phyloP scores from a whole-genome alignment of 805 yeast species.

The Alloascoidea africana region DNA sequence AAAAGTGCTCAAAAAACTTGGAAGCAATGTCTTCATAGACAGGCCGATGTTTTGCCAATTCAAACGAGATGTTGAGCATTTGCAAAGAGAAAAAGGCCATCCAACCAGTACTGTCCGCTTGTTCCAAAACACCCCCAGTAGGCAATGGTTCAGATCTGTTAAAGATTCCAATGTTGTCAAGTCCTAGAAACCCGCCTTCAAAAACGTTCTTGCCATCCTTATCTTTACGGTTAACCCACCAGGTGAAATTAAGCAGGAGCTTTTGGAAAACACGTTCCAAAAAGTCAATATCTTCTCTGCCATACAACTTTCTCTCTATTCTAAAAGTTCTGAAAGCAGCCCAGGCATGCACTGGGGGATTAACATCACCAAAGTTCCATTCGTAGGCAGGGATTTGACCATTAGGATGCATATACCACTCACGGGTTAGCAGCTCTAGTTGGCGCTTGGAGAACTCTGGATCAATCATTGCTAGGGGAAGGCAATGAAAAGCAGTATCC shows the following conservation, averaged over 20 bases:
- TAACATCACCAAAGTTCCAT: constrained; percentile 93
- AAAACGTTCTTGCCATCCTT: constrained; percentile 75
- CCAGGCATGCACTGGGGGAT: constrained; percentile 98
- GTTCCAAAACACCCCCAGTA: constrained; percentile 80
- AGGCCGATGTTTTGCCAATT: constrained; percentile 69
- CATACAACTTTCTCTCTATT: constrained; percentile 73
- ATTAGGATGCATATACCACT: constrained; percentile 96
- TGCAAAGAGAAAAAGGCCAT: constrained; percentile 86
- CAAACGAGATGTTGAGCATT: constrained; percentile 86
- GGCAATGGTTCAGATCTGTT: constrained; percentile 90
- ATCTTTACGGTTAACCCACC: constrained; percentile 97
- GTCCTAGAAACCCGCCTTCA: constrained; percentile 88
- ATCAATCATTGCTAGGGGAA: constrained; percentile 87
- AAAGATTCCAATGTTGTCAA: constrained; percentile 86
- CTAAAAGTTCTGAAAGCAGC: constrained; percentile 78
- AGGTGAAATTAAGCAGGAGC: constrained; percentile 74
- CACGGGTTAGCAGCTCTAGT: constrained; percentile 72
- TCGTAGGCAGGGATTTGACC: constrained; percentile 97
- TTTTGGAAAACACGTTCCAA: constrained; percentile 90
- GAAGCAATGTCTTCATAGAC: constrained; percentile 91
- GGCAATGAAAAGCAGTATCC: constrained; percentile 93
- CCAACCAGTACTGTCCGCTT: constrained; percentile 96
- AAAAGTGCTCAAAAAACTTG: constrained; percentile 85
- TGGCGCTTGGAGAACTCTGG: constrained; percentile 86
- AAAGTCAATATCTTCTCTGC: constrained; percentile 66